Base-by-base conservation (phyloP, 140 eudicot species). In the Anethum foeniculum region DNA sequence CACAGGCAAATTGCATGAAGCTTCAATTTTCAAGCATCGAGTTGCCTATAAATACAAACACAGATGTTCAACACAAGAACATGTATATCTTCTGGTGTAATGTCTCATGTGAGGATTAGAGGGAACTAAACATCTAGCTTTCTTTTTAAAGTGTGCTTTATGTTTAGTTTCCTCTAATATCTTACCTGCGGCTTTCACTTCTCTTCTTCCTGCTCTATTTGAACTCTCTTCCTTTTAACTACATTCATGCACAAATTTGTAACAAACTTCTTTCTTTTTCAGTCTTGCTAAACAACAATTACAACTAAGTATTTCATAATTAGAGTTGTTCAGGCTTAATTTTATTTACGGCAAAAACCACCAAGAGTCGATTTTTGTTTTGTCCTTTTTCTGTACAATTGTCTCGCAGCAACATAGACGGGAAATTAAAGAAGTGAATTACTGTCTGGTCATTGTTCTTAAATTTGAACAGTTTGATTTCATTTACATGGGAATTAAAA, bases 121-220 rank as follows among this genome's bases (percentile, higher is more conserved):
- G 44, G 74, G 74, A 67, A 14, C 73, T 32, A 67, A 67, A 67
- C 43, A 67, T 5, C 5, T 4, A 11, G 39, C 23, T 13, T 28
- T 32, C 3, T 65, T 30, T 60, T 67, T 67, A 3, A 67, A n/a
- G 2, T 28, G 32, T 67, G 41, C 73, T 27, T 15, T 30, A 4
- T 67, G 41, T 67, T 67, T 67, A 67, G 73, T 67, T 67, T 67
- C 21, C 73, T 67, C 73, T 67, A 67, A 67, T 67, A 67, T 67
- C 73, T 67, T 15, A 67, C 43, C 43, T 67, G 21, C 1, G 73
- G 43, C 73, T 30, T 30, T 67, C 73, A 67, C 73, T 67, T 67
- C 15, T 11, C 36, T 27, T 67, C 60, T 16, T 52, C n/a, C 6
- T 52, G 58, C 23, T 51, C 23, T 51, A 51, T 52, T 18, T 52